Percentiles rank a stretch among this genome's conserved stretches.
phyloP scores from a whole-genome alignment of 2,329 filamentous ascomycete species.

The Clonostachys byssicola region DNA sequence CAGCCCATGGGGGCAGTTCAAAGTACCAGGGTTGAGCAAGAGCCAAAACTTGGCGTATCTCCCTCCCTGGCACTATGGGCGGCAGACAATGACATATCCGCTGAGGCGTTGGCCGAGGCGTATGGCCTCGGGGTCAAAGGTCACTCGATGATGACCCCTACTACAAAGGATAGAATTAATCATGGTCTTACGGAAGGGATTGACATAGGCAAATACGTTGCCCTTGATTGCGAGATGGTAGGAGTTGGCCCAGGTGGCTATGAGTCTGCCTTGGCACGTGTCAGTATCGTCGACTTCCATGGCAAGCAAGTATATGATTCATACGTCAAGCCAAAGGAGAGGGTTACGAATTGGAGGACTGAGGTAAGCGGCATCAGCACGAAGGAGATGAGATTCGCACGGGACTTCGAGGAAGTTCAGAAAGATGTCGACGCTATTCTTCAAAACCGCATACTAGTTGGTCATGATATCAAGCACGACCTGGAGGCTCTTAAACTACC shows the following conservation, averaged over 20 bases:
- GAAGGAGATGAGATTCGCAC: conserved; percentile 65
- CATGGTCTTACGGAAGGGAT: conserved; percentile 57
- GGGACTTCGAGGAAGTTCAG: conserved; percentile 75
- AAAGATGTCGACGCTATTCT: conserved; percentile 65
- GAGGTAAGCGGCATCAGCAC: conserved; percentile 77
- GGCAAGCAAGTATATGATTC: conserved; percentile 92
- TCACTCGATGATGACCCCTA: conserved; percentile 40
- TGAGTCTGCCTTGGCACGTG: conserved; percentile 76
- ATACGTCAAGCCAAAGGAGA: conserved; percentile 74
- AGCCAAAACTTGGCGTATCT: conserved; percentile 33
- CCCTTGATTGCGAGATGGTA: conserved; percentile 98
- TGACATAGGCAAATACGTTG: conserved; percentile 83
- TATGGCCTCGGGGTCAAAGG: conserved; percentile 52
- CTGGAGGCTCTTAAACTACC: conserved; percentile 72
- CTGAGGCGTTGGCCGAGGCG: conserved; percentile 55
- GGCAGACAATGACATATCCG: conserved; percentile 55
- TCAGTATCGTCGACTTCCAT: conserved; percentile 91
- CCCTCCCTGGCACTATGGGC: conserved; percentile 57
- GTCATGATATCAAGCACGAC: conserved; percentile 79
- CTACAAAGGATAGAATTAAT: conserved; percentile 52
- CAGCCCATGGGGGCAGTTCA: conserved; percentile 51
- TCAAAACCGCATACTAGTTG: conserved; percentile 69
- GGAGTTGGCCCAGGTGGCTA: conserved; percentile 70
- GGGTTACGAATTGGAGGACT: conserved; percentile 88
- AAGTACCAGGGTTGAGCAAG: conserved; percentile 37